Evolutionary conservation across 345 rosid species (phyloP).

Genomic region (Moringa oleifera): DNA sequence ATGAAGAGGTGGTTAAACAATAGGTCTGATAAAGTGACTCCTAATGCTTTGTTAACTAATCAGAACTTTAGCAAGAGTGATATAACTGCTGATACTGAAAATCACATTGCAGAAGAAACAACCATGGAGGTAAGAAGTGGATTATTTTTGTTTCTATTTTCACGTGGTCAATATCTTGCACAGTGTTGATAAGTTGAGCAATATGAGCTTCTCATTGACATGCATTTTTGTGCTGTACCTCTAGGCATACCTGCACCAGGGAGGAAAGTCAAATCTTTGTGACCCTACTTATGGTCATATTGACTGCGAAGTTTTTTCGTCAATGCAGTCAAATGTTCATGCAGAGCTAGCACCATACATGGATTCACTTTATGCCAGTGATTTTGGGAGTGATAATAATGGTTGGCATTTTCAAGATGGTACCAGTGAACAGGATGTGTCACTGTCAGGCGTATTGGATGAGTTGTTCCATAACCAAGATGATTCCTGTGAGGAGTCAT

Average conservation of each 20-base stretch:
- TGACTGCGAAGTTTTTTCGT: slow-evolving; percentile 42
- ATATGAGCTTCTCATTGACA: background rate
- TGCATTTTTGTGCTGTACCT: slow-evolving; percentile 1
- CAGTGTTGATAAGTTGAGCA: background rate
- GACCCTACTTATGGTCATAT: slow-evolving; percentile 28
- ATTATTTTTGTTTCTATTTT: slow-evolving; percentile 1
- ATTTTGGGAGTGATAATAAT: slow-evolving; percentile 56
- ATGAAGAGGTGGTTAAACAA: slow-evolving; percentile 28
- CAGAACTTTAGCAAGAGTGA: slow-evolving; percentile 44
- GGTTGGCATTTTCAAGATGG: slow-evolving; percentile 53
- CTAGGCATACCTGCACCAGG: slow-evolving; percentile 32
- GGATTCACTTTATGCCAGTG: slow-evolving; percentile 57
- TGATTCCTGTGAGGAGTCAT: slow-evolving; percentile 38
- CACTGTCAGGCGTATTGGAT: slow-evolving; percentile 44
- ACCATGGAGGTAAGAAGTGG: slow-evolving; percentile 33
- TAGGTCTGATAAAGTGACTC: slow-evolving; percentile 24
- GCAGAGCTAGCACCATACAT: slow-evolving; percentile 31
- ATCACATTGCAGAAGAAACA: slow-evolving; percentile 34
- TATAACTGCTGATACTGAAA: slow-evolving; percentile 48
- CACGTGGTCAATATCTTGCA: background rate
- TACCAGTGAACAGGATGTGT: slow-evolving; percentile 45
- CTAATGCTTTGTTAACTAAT: slow-evolving; percentile 22
- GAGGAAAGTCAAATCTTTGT: slow-evolving; percentile 17
- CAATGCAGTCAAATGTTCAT: slow-evolving; percentile 28
- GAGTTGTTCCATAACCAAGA: slow-evolving; percentile 41